These are phyloP conservation scores for Tetramitus jugosus DNA, from an alignment of 208 protist species.

Conservation along the genomic window DNA sequence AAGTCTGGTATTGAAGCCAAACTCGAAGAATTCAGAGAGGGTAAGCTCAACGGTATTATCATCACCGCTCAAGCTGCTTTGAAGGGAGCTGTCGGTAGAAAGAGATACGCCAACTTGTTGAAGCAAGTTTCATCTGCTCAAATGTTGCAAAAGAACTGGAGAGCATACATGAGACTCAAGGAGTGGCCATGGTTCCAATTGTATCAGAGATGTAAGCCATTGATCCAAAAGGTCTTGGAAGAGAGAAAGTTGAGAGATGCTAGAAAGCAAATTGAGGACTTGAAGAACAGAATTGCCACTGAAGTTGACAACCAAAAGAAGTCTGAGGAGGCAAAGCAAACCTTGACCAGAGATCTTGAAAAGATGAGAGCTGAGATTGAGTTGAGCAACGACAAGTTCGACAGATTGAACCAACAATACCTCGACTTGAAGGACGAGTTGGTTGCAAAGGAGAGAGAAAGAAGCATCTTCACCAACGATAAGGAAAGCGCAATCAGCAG, in stretches of 20 bases:
- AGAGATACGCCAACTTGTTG: conserved; percentile 43
- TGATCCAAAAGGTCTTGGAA: conserved; percentile 33
- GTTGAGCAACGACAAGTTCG: no score
- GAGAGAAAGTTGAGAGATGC: conserved; percentile 31
- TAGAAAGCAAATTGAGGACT: conserved; percentile 19
- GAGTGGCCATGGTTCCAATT: conserved; percentile 39
- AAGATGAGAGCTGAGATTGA: no score
- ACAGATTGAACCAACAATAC: no score
- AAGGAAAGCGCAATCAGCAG: not conserved
- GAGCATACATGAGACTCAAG: conserved; percentile 28
- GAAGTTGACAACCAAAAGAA: conserved; percentile 39
- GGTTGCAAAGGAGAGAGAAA: not conserved
- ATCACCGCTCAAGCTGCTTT: conserved; percentile 48
- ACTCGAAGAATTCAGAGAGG: conserved; percentile 59
- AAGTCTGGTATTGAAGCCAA: conserved; percentile 49
- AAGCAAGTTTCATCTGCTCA: conserved; percentile 45
- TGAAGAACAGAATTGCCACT: conserved; percentile 43
- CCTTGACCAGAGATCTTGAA: not conserved
- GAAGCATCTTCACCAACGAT: not conserved
- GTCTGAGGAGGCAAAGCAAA: conserved; percentile 18
- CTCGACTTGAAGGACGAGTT: no score
- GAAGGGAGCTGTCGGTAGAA: conserved; percentile 47
- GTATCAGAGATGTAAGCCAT: conserved; percentile 46
- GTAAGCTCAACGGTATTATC: conserved; percentile 47
- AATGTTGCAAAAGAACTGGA: conserved; percentile 55